Evolutionary conservation across 140 eudicot species (phyloP), one percentile per base, ranked within the genome.

Genomic region (Bidens hawaiensis): DNA sequence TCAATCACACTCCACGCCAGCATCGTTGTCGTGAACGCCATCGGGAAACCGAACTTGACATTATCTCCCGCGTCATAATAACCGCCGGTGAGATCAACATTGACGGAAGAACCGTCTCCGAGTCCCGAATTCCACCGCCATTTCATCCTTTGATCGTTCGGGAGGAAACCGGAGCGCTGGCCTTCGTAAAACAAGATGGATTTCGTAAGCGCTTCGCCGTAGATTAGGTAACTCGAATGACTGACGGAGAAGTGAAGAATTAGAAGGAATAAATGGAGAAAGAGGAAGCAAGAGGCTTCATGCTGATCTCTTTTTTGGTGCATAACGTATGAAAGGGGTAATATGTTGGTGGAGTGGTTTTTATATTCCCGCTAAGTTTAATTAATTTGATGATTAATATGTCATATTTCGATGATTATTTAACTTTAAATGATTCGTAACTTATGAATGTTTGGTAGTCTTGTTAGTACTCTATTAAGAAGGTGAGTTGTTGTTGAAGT

Each of bases 1-100:
- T 93, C 96, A 18, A 85, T 59, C 34, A 93, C 96, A 63, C 96
- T 82, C 99, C 99, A 93, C 14, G 99, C 93, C 74, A 93, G 52
- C 96, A 93, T 93, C n/a, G 96, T 93, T 9, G 96, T 88, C 13
- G 96, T 82, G 23, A 93, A 93, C 14, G 99, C 96, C 99, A 93
- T 88, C 22, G 99, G 99, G 6, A 93, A 93, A 52, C 79, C 82
- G 17, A 88, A 93, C 85, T 93, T 93, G 2, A 93, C 66, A 52
- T 88, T 93, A 16, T 93, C 99, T 1, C 99, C 96, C 14, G 99
- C 99, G 63, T 93, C 99, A 23, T 93, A 93, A 40, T 93, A 93
- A 2, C 99, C 99, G 6, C 99, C 99, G 15, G 94, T 81, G 48
- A 93, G 69, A 76, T 93, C 96, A 19, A 41, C 78, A 59, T 43